Evolutionary conservation across 805 yeast genomes (phyloP).

Genomic region (Pichia kluyveri): DNA sequence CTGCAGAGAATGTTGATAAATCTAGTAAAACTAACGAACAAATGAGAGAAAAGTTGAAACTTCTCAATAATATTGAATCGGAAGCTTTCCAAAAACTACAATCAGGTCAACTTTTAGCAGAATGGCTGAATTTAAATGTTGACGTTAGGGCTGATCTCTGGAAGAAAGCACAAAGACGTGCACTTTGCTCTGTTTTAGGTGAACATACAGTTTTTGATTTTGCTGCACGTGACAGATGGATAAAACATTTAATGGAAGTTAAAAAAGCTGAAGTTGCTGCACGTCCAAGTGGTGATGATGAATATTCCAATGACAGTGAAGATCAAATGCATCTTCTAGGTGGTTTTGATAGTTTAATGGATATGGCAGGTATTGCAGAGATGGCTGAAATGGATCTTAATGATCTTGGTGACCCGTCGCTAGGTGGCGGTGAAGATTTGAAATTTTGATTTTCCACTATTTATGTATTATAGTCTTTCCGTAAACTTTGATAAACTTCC

Average conservation of each 20-base stretch:
- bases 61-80: background rate
- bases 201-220: conserved; percentile 34
- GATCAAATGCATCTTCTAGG: conserved; percentile 1
- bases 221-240: conserved; percentile 33
- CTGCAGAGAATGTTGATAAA: no score
- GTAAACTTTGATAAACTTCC: no score
- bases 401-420: no score
- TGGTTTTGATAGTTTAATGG: conserved; percentile 7
- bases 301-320: background rate
- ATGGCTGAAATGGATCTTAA: conserved; percentile 14
- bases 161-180: conserved; percentile 33
- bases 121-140: conserved; percentile 29
- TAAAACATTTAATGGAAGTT: conserved; percentile 17
- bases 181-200: conserved; percentile 37
- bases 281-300: conserved; percentile 6
- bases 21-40: background rate
- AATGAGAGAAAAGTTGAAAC: background rate
- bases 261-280: background rate
- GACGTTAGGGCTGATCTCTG: conserved; percentile 32
- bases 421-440: background rate
- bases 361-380: conserved; percentile 22
- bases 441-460: no score
- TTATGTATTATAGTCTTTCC: no score
- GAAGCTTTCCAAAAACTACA: background rate
- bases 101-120: background rate